Percentiles rank a stretch among this genome's conserved stretches.
Evolutionary conservation across 768 basidiomycete species (phyloP).

Genomic region (Albatrellus ellisii): DNA sequence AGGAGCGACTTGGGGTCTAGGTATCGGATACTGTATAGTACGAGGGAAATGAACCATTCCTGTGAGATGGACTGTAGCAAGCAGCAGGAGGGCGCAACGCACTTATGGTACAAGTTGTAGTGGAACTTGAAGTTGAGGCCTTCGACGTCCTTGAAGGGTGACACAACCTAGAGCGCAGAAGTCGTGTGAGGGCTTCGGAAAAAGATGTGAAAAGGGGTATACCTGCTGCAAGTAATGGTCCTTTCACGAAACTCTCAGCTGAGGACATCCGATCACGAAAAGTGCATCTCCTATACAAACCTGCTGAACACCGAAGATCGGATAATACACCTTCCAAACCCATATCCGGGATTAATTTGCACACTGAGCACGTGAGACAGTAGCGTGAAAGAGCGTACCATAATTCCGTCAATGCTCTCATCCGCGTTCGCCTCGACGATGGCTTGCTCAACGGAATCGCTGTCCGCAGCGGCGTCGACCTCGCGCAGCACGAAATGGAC

Average conservation of each 20-base stretch:
- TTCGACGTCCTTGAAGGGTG: constrained; percentile 95
- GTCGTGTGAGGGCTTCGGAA: neutral
- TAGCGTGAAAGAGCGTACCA: constrained; percentile 42
- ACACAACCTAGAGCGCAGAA: constrained; percentile 40
- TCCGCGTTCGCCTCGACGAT: constrained; percentile 71
- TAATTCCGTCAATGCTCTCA: constrained; percentile 75
- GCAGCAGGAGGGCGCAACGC: constrained; percentile 12
- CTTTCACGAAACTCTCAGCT: constrained; percentile 24
- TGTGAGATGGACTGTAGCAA: too few species aligned
- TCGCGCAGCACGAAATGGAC: constrained; percentile 73
- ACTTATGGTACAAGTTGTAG: constrained; percentile 94
- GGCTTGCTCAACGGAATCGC: constrained; percentile 86
- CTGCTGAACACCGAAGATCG: constrained; percentile 85
- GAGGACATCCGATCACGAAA: constrained; percentile 1
- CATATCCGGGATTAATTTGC: neutral
- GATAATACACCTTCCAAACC: constrained; percentile 72
- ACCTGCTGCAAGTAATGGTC: constrained; percentile 93
- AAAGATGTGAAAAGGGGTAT: neutral
- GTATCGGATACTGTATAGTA: constrained; percentile 88
- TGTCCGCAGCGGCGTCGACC: constrained; percentile 61
- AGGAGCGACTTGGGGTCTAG: constrained; percentile 66
- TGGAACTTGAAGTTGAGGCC: constrained; percentile 95
- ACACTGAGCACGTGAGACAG: neutral
- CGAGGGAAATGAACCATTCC: too few species aligned
- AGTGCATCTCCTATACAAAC: too few species aligned